Percentiles rank a stretch among this genome's conserved stretches.
phyloP scores from a whole-genome alignment of 1,284 basidiomycete species.

The Leccinum angustisporum region DNA sequence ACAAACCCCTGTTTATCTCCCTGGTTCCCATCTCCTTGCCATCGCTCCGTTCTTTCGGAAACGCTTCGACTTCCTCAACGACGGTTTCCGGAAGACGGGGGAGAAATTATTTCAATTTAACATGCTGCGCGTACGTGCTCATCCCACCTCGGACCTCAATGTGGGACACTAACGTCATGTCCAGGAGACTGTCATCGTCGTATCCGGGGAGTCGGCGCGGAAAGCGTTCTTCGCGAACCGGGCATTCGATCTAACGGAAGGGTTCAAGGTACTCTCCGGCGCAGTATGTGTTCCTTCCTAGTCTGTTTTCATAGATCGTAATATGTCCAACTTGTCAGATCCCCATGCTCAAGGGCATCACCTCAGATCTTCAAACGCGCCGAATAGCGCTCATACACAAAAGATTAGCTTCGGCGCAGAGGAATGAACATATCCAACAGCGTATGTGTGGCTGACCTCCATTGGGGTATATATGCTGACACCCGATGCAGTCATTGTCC shows the following conservation, averaged over 20 bases:
- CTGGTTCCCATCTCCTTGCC: slow-evolving; percentile 53
- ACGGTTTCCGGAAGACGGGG: slow-evolving; percentile 65
- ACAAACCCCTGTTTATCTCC: slow-evolving; percentile 51
- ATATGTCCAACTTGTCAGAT: slow-evolving; percentile 43
- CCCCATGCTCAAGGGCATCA: slow-evolving; percentile 70
- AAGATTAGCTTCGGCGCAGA: slow-evolving; percentile 60
- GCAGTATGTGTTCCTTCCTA: slow-evolving; percentile 48
- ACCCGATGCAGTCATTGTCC: slow-evolving; percentile 51
- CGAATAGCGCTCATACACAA: slow-evolving; percentile 66
- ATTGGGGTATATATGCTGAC: slow-evolving; percentile 8
- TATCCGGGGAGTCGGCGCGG: slow-evolving; percentile 70
- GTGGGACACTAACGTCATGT: slow-evolving; percentile 22
- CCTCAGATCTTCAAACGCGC: slow-evolving; percentile 61
- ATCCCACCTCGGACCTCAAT: slow-evolving; percentile 9
- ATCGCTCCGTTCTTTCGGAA: slow-evolving; percentile 64
- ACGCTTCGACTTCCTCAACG: slow-evolving; percentile 68
- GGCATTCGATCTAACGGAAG: slow-evolving; percentile 70
- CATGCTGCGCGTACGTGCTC: slow-evolving; percentile 46
- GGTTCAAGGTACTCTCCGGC: slow-evolving; percentile 72
- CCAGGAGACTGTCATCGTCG: slow-evolving; percentile 66
- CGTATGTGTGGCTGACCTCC: slow-evolving; percentile 43
- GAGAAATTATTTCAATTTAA: slow-evolving; percentile 65
- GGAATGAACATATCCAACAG: slow-evolving; percentile 53
- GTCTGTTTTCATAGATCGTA: slow-evolving; percentile 6
- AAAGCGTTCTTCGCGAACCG: slow-evolving; percentile 66